Percentiles rank a stretch among this genome's conserved stretches.
Conservation (phyloP, 495 filamentous ascomycete species). For the Podospora pseudocomata region DNA sequence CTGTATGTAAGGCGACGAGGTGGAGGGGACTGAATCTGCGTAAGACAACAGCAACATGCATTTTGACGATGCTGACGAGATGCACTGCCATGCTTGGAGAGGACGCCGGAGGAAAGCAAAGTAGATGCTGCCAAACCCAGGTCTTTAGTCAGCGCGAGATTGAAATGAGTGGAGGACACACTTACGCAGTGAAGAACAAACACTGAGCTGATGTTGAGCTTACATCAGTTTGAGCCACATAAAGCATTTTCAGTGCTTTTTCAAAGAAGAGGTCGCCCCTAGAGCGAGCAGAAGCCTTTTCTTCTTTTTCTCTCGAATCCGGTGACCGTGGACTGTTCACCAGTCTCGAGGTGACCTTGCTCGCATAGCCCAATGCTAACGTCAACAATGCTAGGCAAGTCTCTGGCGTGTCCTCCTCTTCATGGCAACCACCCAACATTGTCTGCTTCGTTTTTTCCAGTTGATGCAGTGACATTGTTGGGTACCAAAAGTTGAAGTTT, state of each 20-base stretch:
- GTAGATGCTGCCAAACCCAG: conserved; percentile 27
- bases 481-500: conserved; percentile 40
- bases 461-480: conserved; percentile 26
- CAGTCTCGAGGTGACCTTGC: conserved; percentile 23
- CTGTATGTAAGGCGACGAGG: neutral
- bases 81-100: conserved; percentile 36
- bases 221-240: conserved; percentile 33
- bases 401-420: conserved; percentile 19
- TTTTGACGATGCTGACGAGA: conserved; percentile 33
- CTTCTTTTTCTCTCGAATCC: conserved; percentile 5
- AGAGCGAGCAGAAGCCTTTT: conserved; percentile 15
- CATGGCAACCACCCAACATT: conserved; percentile 18
- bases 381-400: conserved; percentile 32
- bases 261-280: conserved; percentile 36
- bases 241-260: conserved; percentile 30
- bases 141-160: neutral
- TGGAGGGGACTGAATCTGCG: conserved; percentile 7
- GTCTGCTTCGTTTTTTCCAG: conserved; percentile 19
- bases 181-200: conserved; percentile 36
- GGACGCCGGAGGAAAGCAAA: conserved; percentile 37
- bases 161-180: neutral
- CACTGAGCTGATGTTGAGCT: conserved; percentile 34
- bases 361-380: conserved; percentile 35
- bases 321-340: neutral
- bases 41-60: conserved; percentile 40